Evolutionary conservation across 495 filamentous ascomycete species (phyloP).

Genomic region (Hypoxylon fuscum): DNA sequence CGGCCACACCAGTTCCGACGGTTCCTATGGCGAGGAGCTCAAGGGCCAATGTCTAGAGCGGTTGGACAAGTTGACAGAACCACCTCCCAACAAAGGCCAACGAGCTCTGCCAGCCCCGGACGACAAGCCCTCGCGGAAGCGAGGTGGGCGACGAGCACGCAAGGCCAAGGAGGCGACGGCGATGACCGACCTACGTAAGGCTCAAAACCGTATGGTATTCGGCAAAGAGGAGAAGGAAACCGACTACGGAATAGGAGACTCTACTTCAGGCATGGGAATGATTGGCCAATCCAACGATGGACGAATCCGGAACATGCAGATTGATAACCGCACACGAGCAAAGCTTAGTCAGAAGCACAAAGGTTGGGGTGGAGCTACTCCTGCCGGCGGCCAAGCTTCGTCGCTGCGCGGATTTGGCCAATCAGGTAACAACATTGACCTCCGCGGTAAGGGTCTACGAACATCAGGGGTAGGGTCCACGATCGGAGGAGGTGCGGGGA

Average conservation of each 20-base stretch:
- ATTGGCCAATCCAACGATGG: slow-evolving; percentile 88
- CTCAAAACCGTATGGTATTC: slow-evolving; percentile 95
- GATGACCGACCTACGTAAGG: slow-evolving; percentile 96
- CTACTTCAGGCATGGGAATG: slow-evolving; percentile 92
- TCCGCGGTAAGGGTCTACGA: slow-evolving; percentile 76
- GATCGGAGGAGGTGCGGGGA: slow-evolving; percentile 69
- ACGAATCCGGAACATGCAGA: slow-evolving; percentile 83
- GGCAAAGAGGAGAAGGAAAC: slow-evolving; percentile 96
- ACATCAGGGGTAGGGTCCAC: slow-evolving; percentile 78
- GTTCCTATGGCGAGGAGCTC: slow-evolving; percentile 84
- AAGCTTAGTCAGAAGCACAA: slow-evolving; percentile 95
- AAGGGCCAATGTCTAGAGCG: slow-evolving; percentile 83
- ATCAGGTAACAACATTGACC: slow-evolving; percentile 68
- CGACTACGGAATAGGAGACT: slow-evolving; percentile 87
- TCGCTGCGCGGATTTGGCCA: slow-evolving; percentile 81
- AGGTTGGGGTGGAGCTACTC: slow-evolving; percentile 86
- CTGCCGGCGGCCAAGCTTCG: slow-evolving; percentile 73
- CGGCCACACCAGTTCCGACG: slow-evolving; percentile 83
- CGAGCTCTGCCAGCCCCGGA: slow-evolving; percentile 93
- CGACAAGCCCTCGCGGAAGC: slow-evolving; percentile 93
- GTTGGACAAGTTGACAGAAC: slow-evolving; percentile 92
- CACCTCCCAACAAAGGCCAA: slow-evolving; percentile 88
- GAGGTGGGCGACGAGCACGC: slow-evolving; percentile 87
- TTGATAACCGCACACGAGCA: slow-evolving; percentile 91
- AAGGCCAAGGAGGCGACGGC: slow-evolving; percentile 97